These are phyloP conservation scores for Irpex sp. DNA, from an alignment of 1,284 basidiomycete species.

Conservation along the genomic window DNA sequence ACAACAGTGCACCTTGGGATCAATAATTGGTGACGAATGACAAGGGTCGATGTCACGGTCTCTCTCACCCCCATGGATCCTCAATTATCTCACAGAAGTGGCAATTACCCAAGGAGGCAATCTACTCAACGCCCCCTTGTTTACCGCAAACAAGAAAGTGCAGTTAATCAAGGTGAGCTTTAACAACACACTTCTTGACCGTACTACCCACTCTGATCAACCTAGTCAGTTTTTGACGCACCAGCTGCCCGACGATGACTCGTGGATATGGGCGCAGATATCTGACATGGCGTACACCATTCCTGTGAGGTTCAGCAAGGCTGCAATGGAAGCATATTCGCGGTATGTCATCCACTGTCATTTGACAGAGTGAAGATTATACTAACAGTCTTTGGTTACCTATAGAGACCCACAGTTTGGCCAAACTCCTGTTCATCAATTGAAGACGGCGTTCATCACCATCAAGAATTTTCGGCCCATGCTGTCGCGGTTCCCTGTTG, in stretches of 20 bases:
- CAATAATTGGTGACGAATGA: neutral
- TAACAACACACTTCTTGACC: neutral
- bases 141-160: constrained; percentile 38
- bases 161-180: constrained; percentile 51
- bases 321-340: constrained; percentile 31
- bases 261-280: constrained; percentile 40
- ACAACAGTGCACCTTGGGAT: too few species aligned
- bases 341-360: constrained; percentile 20
- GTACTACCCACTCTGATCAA: neutral
- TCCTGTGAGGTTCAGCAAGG: constrained; percentile 36
- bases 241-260: constrained; percentile 21
- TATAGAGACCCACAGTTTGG: neutral
- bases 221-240: constrained; percentile 30
- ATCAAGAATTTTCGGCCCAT: constrained; percentile 45
- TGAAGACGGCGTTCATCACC: constrained; percentile 29
- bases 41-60: neutral
- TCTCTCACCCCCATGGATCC: constrained; percentile 43
- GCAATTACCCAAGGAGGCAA: constrained; percentile 47
- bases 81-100: constrained; percentile 41
- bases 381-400: too few species aligned
- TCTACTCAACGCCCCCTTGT: constrained; percentile 30
- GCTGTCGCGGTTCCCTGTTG: constrained; percentile 43
- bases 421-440: constrained; percentile 7
- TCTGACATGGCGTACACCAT: constrained; percentile 39
- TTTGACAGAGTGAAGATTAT: too few species aligned